These are phyloP conservation scores for Camelina neglecta DNA, from an alignment of 345 rosid genomes.

Conservation along the genomic window DNA sequence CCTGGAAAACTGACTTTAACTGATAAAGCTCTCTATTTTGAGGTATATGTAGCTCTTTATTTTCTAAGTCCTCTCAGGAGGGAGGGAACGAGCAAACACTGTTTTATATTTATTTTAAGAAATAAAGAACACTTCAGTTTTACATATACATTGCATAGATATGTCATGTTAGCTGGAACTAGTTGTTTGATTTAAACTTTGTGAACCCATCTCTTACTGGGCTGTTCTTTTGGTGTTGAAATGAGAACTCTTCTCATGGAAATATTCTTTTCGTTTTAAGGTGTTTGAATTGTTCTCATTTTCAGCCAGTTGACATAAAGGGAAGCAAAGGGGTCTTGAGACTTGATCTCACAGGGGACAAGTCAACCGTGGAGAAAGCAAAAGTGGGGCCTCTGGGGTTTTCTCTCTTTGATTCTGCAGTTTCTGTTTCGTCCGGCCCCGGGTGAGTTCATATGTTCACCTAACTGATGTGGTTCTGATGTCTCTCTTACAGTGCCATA, in stretches of 20 bases:
- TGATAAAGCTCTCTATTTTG: slow-evolving; percentile 85
- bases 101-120: slow-evolving; percentile 2
- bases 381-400: slow-evolving; percentile 95
- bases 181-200: slow-evolving; percentile 6
- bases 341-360: slow-evolving; percentile 70
- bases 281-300: slow-evolving; percentile 24
- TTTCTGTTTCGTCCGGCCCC: slow-evolving; percentile 69
- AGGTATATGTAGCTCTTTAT: slow-evolving; percentile 56
- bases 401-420: slow-evolving; percentile 83
- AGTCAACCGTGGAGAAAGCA: slow-evolving; percentile 66
- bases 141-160: background rate
- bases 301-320: slow-evolving; percentile 67
- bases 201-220: background rate
- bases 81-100: background rate
- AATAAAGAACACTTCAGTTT: background rate
- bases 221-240: slow-evolving; percentile 4
- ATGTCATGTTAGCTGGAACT: slow-evolving; percentile 18
- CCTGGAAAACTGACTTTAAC: slow-evolving; percentile 91
- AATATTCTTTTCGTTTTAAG: slow-evolving; percentile 13
- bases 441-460: slow-evolving; percentile 57
- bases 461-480: slow-evolving; percentile 18
- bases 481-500: background rate
- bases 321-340: slow-evolving; percentile 63
- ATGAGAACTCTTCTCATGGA: slow-evolving; percentile 7
- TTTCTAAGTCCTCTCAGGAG: background rate